Evolutionary conservation across 108 stramenopile genomes (phyloP).

Genomic region (Cyclotella atomus): DNA sequence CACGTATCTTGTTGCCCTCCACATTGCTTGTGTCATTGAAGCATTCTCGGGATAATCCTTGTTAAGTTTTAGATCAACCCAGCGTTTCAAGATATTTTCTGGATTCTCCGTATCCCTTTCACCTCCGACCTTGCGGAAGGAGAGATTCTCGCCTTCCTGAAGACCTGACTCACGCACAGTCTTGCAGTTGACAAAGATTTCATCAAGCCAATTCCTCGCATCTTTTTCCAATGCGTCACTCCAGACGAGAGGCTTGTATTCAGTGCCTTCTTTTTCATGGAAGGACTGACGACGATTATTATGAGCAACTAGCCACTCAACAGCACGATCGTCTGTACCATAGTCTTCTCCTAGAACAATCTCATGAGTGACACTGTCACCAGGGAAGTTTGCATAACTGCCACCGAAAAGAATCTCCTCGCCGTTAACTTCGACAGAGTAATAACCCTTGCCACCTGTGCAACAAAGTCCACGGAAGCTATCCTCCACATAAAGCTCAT

Average conservation of each 20-base stretch:
- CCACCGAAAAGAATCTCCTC: slow-evolving; percentile 29
- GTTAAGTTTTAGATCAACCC: slow-evolving; percentile 18
- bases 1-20: slow-evolving; percentile 42
- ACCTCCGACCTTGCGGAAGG: slow-evolving; percentile 13
- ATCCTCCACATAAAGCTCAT: slow-evolving; percentile 8
- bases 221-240: slow-evolving; percentile 9
- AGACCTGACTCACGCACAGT: slow-evolving; percentile 9
- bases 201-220: slow-evolving; percentile 16
- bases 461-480: slow-evolving; percentile 20
- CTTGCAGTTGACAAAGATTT: slow-evolving; percentile 14
- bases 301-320: slow-evolving; percentile 30
- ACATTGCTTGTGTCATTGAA: slow-evolving; percentile 36
- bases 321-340: slow-evolving; percentile 8
- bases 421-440: slow-evolving; percentile 21
- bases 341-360: slow-evolving; percentile 16
- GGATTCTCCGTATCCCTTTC: slow-evolving; percentile 9
- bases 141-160: slow-evolving; percentile 35
- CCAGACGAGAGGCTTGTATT: slow-evolving; percentile 31
- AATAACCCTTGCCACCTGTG: slow-evolving; percentile 14
- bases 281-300: slow-evolving; percentile 31
- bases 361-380: slow-evolving; percentile 2
- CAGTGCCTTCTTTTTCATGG: slow-evolving; percentile 10
- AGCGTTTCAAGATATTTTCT: slow-evolving; percentile 21
- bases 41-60: slow-evolving; percentile 31
- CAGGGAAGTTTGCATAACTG: not conserved